Conservation (phyloP, 495 filamentous ascomycete genomes). For the Aspergillus indologenus region DNA sequence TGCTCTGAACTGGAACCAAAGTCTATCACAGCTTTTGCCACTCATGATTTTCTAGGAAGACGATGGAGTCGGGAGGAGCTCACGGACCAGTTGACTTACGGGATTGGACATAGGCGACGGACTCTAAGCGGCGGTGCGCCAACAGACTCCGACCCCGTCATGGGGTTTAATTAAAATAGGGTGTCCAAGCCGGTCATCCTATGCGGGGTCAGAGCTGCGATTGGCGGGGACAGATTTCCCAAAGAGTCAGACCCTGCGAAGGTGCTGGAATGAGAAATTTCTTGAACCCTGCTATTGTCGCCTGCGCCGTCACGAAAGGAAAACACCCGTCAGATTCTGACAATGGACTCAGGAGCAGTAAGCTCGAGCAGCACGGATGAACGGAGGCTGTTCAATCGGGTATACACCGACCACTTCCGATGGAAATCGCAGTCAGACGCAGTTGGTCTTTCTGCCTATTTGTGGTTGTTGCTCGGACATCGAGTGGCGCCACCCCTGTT, state of each 20-base stretch:
- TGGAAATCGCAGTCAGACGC: background rate
- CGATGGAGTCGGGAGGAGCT: background rate
- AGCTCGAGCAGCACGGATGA: background rate
- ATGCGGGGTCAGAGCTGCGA: constrained; percentile 3
- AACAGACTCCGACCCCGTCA: background rate
- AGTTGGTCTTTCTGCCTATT: background rate
- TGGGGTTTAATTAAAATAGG: constrained; percentile 7
- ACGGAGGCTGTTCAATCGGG: background rate
- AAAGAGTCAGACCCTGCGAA: background rate
- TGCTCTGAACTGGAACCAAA: background rate
- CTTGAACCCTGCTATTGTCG: background rate
- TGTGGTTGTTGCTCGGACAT: background rate
- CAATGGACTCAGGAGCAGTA: constrained; percentile 1
- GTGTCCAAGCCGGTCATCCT: background rate
- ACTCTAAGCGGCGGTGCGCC: background rate
- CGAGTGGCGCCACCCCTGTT: background rate
- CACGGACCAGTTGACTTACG: background rate
- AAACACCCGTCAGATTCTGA: background rate
- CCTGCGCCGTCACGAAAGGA: background rate
- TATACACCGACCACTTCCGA: background rate
- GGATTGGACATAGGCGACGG: background rate
- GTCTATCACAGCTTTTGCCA: background rate
- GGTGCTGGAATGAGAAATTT: background rate
- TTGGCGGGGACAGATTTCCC: background rate
- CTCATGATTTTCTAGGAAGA: background rate